Evolutionary conservation across 805 yeast genomes (phyloP), one percentile per base, ranked within the genome.

Genomic region (Sugiyamaella chiloensis): DNA sequence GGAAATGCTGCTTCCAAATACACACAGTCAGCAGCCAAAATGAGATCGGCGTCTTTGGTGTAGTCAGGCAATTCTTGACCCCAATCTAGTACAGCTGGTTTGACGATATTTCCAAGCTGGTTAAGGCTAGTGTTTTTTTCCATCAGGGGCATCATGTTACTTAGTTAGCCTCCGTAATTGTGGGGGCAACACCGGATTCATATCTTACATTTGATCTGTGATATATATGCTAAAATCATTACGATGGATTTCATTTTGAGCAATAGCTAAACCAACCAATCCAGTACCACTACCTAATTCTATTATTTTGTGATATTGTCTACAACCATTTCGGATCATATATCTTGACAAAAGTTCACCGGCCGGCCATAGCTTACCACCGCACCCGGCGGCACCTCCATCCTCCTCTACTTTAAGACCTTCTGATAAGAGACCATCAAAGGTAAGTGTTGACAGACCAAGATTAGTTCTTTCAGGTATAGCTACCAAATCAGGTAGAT

Each of bases 201-300:
- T 16, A 14, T 55, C 63, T 26, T 48, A 61, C 60, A 60, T 69
- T 40, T 77, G 75, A 59, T 79, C 83, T 0, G 83, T 77, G 49
- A 78, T 66, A 48, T 60, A 68, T 1, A 78, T 67, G 39, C 71
- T 56, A 44, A 66, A 53, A 42, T 66, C 69, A 6, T 42, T 12
- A 12, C 53, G 53, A 1, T 49, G 47, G 1, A 57, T 52, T 37
- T 60, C 57, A 26, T 61, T 58, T 27, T 58, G 48, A 2, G 62
- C 63, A 11, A 64, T 54, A 1, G 69, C 71, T 39, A 67, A 57
- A 16, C 83, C 83, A 5, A 74, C 78, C 2, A 79, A 62, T 0
- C 84, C 84, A 0, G 84, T 79, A 2, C 84, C 84, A 49, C 78
- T 70, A 0, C 84, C 84, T 14, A 79, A 61, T 52, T 79, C 84